These are phyloP conservation scores for Rhodotorula babjevae DNA, from an alignment of 768 basidiomycete species.

Conservation along the genomic window DNA sequence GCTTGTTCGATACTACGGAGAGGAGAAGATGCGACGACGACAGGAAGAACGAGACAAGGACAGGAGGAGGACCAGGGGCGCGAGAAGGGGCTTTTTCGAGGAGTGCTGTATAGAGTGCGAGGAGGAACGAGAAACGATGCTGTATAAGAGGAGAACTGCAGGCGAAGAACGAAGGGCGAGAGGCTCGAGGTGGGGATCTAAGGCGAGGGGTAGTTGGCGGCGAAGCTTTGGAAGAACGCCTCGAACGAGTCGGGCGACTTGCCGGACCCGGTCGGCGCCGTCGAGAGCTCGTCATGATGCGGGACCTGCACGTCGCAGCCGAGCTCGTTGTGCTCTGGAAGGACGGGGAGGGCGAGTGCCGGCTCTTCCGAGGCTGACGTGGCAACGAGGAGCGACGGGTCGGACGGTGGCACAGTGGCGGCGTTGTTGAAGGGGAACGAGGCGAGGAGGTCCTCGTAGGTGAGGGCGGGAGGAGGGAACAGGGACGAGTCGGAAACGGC, in stretches of 20 bases:
- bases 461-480: neutral
- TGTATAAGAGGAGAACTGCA: too few species aligned
- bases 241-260: neutral
- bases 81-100: too few species aligned
- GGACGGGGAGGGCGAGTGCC: neutral
- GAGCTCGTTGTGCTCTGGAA: neutral
- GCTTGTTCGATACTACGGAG: too few species aligned
- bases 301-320: too few species aligned
- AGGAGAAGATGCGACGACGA: too few species aligned
- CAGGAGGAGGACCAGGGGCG: too few species aligned
- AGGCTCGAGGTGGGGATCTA: neutral
- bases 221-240: neutral
- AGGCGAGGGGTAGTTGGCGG: neutral
- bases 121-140: too few species aligned
- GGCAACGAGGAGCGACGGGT: neutral
- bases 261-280: too few species aligned
- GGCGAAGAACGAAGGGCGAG: neutral
- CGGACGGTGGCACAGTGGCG: too few species aligned
- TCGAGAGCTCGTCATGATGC: neutral
- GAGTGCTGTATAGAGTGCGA: too few species aligned
- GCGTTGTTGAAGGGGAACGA: neutral
- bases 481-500: neutral
- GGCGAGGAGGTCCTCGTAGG: conserved; percentile 6
- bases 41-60: too few species aligned
- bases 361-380: neutral